A percentile compares a stretch with the other conserved stretches of the same genome.
These are phyloP conservation scores for Endocladia muricata DNA, from an alignment of 31 red algal genomes.

Conservation along the genomic window DNA sequence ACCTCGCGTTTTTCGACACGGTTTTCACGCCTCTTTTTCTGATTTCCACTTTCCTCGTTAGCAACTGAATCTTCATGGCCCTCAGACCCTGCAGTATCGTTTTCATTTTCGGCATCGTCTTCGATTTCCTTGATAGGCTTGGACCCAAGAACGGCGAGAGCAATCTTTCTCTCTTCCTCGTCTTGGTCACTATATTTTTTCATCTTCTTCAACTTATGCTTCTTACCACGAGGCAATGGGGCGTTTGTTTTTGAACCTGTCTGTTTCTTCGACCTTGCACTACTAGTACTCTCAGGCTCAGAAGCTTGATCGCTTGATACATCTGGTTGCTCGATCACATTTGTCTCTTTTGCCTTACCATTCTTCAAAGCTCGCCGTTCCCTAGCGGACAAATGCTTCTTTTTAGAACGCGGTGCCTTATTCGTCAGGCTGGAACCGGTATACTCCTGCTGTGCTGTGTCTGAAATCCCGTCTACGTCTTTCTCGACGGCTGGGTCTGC, in stretches of 20 bases:
- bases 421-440: neutral
- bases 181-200: constrained; percentile 95
- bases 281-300: neutral
- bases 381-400: constrained; percentile 52
- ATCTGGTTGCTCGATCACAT: neutral
- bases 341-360: neutral
- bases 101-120: constrained; percentile 23
- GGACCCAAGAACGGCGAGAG: constrained; percentile 82
- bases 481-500: neutral
- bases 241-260: constrained; percentile 11
- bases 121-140: constrained; percentile 31
- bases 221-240: constrained; percentile 84
- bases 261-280: neutral
- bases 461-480: neutral
- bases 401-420: constrained; percentile 17
- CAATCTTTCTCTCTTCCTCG: constrained; percentile 82
- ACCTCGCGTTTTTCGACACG: constrained; percentile 1
- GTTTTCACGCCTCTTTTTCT: neutral
- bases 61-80: neutral
- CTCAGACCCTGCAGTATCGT: neutral
- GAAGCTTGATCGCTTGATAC: neutral
- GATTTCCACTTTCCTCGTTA: neutral
- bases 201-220: constrained; percentile 81
- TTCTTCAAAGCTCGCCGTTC: constrained; percentile 28
- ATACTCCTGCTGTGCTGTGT: neutral